Percentiles rank a stretch among this genome's conserved stretches.
Conservation (phyloP, 2,329 filamentous ascomycete species). For the Fusarium pseudonygamai region DNA sequence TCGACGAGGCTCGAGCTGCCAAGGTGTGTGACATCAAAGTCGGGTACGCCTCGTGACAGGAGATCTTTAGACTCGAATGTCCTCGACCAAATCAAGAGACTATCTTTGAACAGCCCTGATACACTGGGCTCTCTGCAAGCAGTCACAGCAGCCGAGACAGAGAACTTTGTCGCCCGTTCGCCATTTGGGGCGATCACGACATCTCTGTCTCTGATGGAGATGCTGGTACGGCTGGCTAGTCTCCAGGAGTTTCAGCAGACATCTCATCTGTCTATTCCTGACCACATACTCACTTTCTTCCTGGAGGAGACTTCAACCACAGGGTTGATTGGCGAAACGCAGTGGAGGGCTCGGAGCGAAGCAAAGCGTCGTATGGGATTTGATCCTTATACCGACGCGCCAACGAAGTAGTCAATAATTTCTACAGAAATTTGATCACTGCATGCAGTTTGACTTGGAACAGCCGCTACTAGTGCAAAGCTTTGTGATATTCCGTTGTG, state of each 20-base stretch:
- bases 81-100: conserved; percentile 52
- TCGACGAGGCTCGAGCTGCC: conserved; percentile 45
- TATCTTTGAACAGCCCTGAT: conserved; percentile 47
- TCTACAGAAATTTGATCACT: background rate
- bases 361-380: conserved; percentile 63
- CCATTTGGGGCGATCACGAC: conserved; percentile 63
- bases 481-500: background rate
- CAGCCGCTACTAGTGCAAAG: background rate
- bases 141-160: conserved; percentile 31
- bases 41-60: conserved; percentile 22
- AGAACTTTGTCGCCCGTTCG: conserved; percentile 51
- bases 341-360: conserved; percentile 55
- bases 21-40: conserved; percentile 19
- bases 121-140: conserved; percentile 2
- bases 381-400: conserved; percentile 63
- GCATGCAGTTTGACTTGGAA: too few species aligned
- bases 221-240: conserved; percentile 84
- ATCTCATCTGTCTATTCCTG: conserved; percentile 87
- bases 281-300: conserved; percentile 91
- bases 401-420: conserved; percentile 37
- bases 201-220: conserved; percentile 82
- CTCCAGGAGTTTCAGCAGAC: conserved; percentile 93
- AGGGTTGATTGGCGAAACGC: conserved; percentile 57
- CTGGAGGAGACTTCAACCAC: conserved; percentile 69
- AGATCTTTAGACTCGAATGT: conserved; percentile 51